phyloP scores from a whole-genome alignment of 2,329 filamentous ascomycete species.

The Sarocladium kiliense region DNA sequence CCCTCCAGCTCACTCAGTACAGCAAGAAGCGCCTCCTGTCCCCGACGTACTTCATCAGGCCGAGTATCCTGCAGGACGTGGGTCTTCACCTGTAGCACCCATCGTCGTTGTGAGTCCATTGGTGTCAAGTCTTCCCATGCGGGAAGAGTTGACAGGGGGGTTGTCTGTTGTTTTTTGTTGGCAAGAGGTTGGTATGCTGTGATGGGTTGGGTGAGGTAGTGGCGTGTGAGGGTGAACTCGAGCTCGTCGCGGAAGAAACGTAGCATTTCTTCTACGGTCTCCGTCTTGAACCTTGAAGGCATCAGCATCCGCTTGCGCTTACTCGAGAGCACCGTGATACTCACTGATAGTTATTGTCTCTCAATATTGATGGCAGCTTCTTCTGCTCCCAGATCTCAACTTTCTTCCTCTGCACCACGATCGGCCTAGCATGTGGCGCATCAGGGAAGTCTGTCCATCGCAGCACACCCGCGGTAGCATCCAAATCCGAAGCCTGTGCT shows the following conservation, averaged over 20 bases:
- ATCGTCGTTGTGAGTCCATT: slow-evolving; percentile 43
- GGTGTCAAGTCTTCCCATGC: slow-evolving; percentile 41
- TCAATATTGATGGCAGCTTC: slow-evolving; percentile 41
- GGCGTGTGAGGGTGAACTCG: slow-evolving; percentile 47
- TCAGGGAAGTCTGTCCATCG: slow-evolving; percentile 59
- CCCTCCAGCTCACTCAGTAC: slow-evolving; percentile 43
- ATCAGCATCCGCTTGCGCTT: neutral
- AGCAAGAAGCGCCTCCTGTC: slow-evolving; percentile 43
- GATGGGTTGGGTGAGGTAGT: slow-evolving; percentile 35
- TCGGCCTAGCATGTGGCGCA: slow-evolving; percentile 40
- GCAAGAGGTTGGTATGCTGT: slow-evolving; percentile 27
- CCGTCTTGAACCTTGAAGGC: slow-evolving; percentile 41
- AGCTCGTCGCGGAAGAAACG: slow-evolving; percentile 48
- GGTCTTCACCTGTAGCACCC: slow-evolving; percentile 50
- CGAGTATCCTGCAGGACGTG: slow-evolving; percentile 52
- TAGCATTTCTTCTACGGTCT: slow-evolving; percentile 48
- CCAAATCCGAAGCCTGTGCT: slow-evolving; percentile 30
- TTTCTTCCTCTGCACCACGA: slow-evolving; percentile 48
- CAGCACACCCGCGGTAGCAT: slow-evolving; percentile 41
- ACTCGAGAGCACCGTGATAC: slow-evolving; percentile 13
- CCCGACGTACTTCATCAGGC: slow-evolving; percentile 52
- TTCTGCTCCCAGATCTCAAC: slow-evolving; percentile 50
- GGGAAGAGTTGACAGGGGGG: slow-evolving; percentile 30
- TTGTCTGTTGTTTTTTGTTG: slow-evolving; percentile 10
- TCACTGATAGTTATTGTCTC: slow-evolving; percentile 49